These are phyloP conservation scores for Hypoxylon intermedium DNA, from an alignment of 495 filamentous ascomycete genomes.

Conservation along the genomic window DNA sequence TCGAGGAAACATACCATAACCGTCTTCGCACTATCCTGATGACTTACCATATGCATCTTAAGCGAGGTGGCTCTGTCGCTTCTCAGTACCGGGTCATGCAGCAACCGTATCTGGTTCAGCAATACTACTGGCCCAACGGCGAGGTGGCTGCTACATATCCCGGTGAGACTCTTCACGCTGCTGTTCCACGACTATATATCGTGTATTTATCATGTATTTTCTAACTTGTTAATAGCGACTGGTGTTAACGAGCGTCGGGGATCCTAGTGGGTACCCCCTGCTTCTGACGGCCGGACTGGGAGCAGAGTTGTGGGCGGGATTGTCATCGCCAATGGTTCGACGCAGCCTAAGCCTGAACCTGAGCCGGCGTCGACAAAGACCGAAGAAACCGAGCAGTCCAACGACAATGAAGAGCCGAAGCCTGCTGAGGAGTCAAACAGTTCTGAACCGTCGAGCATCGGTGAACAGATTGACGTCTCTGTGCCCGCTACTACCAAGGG, in stretches of 20 bases:
- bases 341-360: neutral
- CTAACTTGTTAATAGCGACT: slow-evolving; percentile 2
- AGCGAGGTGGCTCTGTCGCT: neutral
- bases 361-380: no score
- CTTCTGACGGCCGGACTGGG: neutral
- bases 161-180: neutral
- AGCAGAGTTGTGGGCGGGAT: slow-evolving; percentile 20
- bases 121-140: no score
- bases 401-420: no score
- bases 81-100: neutral
- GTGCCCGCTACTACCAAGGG: no score
- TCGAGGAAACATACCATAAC: neutral
- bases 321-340: slow-evolving; percentile 32
- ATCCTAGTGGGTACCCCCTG: slow-evolving; percentile 6
- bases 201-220: no score
- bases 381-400: no score
- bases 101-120: no score
- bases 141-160: no score
- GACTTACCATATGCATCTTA: neutral
- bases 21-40: neutral
- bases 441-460: no score
- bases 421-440: no score
- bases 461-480: no score
- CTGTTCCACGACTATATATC: no score
- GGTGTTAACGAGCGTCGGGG: neutral